Base-by-base conservation (phyloP, 345 rosid species). In the Garcia nutans region DNA sequence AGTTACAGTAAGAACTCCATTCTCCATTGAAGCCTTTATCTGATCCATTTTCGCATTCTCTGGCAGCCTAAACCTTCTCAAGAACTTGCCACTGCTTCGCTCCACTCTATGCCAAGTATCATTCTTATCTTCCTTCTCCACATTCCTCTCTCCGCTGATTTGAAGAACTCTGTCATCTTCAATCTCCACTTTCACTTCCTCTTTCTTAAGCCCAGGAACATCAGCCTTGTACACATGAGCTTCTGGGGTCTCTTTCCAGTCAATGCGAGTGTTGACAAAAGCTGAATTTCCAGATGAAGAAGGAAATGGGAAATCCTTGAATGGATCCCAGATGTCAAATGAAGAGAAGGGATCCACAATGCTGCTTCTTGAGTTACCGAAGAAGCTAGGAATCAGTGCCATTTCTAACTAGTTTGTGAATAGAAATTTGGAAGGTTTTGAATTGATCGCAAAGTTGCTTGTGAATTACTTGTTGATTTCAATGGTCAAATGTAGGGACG, bases 171-270 rank as follows among this genome's bases (percentile, higher is more conserved):
- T 75, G 57, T 67, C 72, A 0, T 75, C 77, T 22, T 75, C 72
- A 66, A 75, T 1, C 55, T 75, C 77, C 1, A 65, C 65, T 60
- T 74, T 74, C 16, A 74, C 77, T 42, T 74, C 71, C 22, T 74
- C 71, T 52, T 7, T 65, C 8, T 20, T 66, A 10, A 44, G 64
- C 19, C 78, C 72, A 1, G 78, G 72, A 65, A 75, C 65, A 57
- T 75, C 78, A 10, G 78, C 78, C 57, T 66, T 54, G 72, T 57
- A 75, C 3, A 58, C 66, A 28, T 67, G 78, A 24, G 73, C 65
- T 19, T 75, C 47, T 3, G 67, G 72, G 4, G 78, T 67, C 45
- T 67, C 73, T 17, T 45, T 67, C 73, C 78, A 58, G 8, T 67
- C 78, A 8, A 67, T 12, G 10, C 73, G 78, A 1, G 67, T 47